Evolutionary conservation across 345 rosid genomes (phyloP).

Genomic region (Acer campestre): DNA sequence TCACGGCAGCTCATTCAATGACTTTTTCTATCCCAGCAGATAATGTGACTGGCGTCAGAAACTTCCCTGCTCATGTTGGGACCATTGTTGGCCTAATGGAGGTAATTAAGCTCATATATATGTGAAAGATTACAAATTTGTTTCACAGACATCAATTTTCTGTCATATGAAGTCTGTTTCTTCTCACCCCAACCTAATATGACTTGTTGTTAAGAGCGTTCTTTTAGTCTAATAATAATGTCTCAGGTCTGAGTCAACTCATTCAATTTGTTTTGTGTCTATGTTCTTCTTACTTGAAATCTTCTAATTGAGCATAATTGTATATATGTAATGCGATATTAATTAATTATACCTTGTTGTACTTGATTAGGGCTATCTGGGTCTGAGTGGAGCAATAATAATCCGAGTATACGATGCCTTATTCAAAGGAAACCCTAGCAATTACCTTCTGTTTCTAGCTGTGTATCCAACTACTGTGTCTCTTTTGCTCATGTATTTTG

Average conservation of each 20-base stretch:
- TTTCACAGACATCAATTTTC: no score
- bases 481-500: conserved; percentile 64
- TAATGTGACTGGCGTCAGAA: conserved; percentile 44
- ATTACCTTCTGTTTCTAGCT: conserved; percentile 70
- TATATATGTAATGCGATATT: no score
- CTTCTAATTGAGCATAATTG: no score
- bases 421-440: conserved; percentile 45
- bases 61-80: conserved; percentile 37
- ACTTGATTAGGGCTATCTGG: conserved; percentile 76
- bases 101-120: conserved; percentile 20
- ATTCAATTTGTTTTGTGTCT: no score
- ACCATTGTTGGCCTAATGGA: conserved; percentile 51
- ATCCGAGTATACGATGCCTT: conserved; percentile 36
- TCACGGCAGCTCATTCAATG: conserved; percentile 38
- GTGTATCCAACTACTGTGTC: conserved; percentile 56
- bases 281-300: no score
- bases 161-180: no score
- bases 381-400: conserved; percentile 82
- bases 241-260: no score
- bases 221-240: no score
- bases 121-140: no score
- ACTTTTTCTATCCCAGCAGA: conserved; percentile 49
- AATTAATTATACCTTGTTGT: background rate
- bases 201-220: no score
- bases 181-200: no score